Percentiles rank a stretch among this genome's conserved stretches.
phyloP scores from a whole-genome alignment of 2,329 filamentous ascomycete species.

The Chaetomium sp. region DNA sequence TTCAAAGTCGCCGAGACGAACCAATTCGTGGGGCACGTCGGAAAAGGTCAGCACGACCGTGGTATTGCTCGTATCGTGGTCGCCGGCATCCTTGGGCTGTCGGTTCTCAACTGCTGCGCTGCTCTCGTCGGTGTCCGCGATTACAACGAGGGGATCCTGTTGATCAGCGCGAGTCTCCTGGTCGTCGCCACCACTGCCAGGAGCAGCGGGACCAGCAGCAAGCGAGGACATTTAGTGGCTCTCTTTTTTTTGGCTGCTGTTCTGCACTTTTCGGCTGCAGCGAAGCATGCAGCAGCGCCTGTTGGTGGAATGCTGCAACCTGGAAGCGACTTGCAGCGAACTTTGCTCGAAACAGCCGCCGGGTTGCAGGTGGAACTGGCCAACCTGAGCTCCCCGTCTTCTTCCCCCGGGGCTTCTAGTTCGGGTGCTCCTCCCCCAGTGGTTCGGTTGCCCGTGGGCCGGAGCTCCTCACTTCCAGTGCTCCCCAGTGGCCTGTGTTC shows the following conservation, averaged over 20 bases:
- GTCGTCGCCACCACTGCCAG: constrained; percentile 20
- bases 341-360: neutral
- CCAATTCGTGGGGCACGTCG: constrained; percentile 36
- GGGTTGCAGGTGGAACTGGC: neutral
- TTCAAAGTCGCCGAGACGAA: constrained; percentile 29
- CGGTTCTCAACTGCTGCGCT: constrained; percentile 6
- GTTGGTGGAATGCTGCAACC: neutral
- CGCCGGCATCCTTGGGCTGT: constrained; percentile 7
- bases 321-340: neutral
- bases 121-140: constrained; percentile 5
- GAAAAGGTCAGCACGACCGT: constrained; percentile 32
- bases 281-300: neutral
- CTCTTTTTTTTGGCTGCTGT: neutral
- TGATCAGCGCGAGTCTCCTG: neutral
- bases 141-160: neutral
- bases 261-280: neutral
- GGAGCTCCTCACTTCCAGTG: neutral
- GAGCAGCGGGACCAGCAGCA: constrained; percentile 18
- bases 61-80: constrained; percentile 4
- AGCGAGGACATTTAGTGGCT: constrained; percentile 22
- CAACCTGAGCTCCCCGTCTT: no score
- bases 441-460: no score
- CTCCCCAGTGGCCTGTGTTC: constrained; percentile 3
- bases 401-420: no score
- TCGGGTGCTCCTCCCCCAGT: no score